These are phyloP conservation scores for Tulasnella sp. DNA, from an alignment of 768 basidiomycete genomes.

Conservation along the genomic window DNA sequence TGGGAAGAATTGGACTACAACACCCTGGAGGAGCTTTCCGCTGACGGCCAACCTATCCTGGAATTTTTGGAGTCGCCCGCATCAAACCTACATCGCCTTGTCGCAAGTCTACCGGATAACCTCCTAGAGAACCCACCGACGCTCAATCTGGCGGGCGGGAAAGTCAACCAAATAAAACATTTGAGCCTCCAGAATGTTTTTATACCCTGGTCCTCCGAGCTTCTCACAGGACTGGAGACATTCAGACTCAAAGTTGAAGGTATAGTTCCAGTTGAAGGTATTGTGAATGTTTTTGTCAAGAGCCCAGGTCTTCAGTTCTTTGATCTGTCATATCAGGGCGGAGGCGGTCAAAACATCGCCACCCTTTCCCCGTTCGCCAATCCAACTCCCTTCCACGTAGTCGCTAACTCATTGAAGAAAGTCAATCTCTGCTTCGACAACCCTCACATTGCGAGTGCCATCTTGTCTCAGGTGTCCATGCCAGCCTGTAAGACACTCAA, in stretches of 20 bases:
- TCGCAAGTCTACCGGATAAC: neutral
- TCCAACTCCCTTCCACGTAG: neutral
- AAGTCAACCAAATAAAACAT: neutral
- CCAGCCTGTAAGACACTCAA: neutral
- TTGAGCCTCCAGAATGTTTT: neutral
- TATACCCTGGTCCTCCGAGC: neutral
- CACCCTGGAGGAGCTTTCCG: too few species aligned
- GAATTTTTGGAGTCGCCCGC: neutral
- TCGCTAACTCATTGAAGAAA: neutral
- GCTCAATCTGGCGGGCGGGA: neutral
- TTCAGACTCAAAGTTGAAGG: neutral
- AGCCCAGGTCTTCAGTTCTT: neutral
- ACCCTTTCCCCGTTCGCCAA: neutral
- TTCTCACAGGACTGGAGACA: neutral
- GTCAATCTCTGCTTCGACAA: neutral
- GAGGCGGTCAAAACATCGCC: neutral
- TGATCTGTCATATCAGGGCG: neutral
- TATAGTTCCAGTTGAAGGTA: neutral
- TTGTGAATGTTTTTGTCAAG: neutral
- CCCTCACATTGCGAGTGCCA: neutral
- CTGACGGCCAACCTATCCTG: neutral
- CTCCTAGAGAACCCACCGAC: neutral
- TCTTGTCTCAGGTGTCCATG: neutral
- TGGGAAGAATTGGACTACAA: neutral
- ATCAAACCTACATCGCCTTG: neutral